phyloP scores from a whole-genome alignment of 176 grass and related monocot genomes.

The Paspalum notatum region DNA sequence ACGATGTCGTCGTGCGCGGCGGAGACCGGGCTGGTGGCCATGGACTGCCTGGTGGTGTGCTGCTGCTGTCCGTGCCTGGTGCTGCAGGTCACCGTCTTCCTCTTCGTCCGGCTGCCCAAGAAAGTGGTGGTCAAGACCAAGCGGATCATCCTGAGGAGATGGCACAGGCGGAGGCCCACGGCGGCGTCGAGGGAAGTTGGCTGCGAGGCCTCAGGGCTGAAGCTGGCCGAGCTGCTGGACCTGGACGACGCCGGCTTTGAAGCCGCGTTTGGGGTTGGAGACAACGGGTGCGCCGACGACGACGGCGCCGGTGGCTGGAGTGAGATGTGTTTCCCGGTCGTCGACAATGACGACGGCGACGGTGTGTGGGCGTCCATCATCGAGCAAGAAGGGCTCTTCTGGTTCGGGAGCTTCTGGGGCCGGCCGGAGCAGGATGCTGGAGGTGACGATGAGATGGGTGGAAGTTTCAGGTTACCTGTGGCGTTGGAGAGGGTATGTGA shows the following conservation, averaged over 20 bases:
- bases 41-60: constrained; percentile 86
- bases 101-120: constrained; percentile 68
- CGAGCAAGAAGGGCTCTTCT: constrained; percentile 64
- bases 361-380: constrained; percentile 59
- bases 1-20: constrained; percentile 42
- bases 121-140: constrained; percentile 69
- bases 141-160: constrained; percentile 64
- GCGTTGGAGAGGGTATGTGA: constrained; percentile 35
- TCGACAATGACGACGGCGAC: background rate
- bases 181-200: background rate
- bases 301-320: constrained; percentile 13
- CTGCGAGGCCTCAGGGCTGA: background rate
- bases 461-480: constrained; percentile 38
- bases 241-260: constrained; percentile 27
- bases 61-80: constrained; percentile 85
- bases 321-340: constrained; percentile 37
- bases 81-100: constrained; percentile 91
- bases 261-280: constrained; percentile 33
- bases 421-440: constrained; percentile 22
- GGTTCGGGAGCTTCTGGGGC: constrained; percentile 97
- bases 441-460: constrained; percentile 25
- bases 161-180: constrained; percentile 37
- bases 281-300: background rate
- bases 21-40: constrained; percentile 62
- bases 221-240: constrained; percentile 33